Base-by-base conservation (phyloP, 495 filamentous ascomycete genomes). In the Xylaria nigripes region DNA sequence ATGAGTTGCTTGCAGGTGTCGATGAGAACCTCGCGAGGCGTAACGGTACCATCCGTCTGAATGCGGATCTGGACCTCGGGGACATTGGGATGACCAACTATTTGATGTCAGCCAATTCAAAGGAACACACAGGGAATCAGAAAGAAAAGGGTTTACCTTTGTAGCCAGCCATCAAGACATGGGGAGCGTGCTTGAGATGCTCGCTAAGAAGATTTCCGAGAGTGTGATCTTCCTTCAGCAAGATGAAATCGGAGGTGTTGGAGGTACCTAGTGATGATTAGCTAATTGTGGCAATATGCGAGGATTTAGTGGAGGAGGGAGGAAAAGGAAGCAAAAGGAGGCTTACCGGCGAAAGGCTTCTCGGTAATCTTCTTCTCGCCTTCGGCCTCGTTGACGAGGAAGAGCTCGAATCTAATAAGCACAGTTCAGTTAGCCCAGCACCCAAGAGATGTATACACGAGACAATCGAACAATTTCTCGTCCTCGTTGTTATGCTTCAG, bases 181-280 rank as follows among this genome's bases (percentile, higher is more conserved):
- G 81, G 10, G 78, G 73, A 48, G 84, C 84, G 64, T 87, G 83
- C 62, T 89, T 78, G 43, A 97, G 86, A 55, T 88, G 86, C 49
- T 84, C 80, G 51, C 83, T 81, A 40, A 99, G 80, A 55, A 97
- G 77, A 66, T 97, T 96, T 54, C 83, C 93, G 42, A 99, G 79
- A 0, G 94, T 97, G 70, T 97, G 93, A 66, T 99, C 94, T 66
- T 99, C 94, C 70, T 95, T 96, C 68, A 89, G 84, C 72, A 99
- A 86, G 49, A 84, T 86, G 75, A 99, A 97, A 66, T 95, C 86
- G 16, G 90, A 85, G 60, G 82, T 77, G 74, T 94, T 80, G 61
- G 91, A 75, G 79, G 84, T 86, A 56, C 91, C 91, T 95, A 13
- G 36, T 13, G 6, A 38, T 19, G 23, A 38, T 67, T 27, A 68